Percentiles rank a stretch among this genome's conserved stretches.
These are phyloP conservation scores for Tilletiaria anomala DNA, from an alignment of 1,284 basidiomycete genomes.

Conservation along the genomic window DNA sequence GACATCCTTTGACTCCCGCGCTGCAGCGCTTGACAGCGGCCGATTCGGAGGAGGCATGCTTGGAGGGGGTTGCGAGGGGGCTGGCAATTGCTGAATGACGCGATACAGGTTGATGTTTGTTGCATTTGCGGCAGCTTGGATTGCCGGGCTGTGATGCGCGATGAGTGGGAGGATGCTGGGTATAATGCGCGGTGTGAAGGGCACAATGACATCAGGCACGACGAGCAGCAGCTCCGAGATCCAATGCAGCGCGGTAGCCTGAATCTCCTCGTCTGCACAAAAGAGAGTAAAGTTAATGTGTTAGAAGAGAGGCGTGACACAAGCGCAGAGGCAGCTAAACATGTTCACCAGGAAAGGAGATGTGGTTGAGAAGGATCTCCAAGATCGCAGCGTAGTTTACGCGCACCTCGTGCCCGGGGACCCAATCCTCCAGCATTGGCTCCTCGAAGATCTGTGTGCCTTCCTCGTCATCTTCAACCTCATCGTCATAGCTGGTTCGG, in stretches of 20 bases:
- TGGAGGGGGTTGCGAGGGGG: constrained; percentile 48
- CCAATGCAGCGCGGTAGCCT: constrained; percentile 57
- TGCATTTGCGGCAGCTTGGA: constrained; percentile 68
- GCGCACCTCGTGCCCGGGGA: constrained; percentile 79
- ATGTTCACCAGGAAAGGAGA: constrained; percentile 69
- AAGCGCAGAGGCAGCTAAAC: too few relatives aligned
- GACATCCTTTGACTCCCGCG: too few relatives aligned
- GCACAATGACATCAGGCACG: constrained; percentile 77
- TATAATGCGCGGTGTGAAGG: constrained; percentile 83
- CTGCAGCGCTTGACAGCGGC: too few relatives aligned
- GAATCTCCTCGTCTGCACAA: constrained; percentile 43
- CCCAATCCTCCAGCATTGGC: constrained; percentile 45
- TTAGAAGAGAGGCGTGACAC: background rate
- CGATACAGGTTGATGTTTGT: constrained; percentile 72
- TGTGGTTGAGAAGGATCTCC: constrained; percentile 81
- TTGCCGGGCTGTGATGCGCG: constrained; percentile 75
- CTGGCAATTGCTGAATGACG: constrained; percentile 71
- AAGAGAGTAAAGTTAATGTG: too few relatives aligned
- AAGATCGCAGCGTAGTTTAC: constrained; percentile 85
- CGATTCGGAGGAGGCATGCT: background rate
- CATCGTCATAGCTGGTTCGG: constrained; percentile 30
- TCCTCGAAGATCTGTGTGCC: background rate
- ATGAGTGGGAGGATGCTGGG: constrained; percentile 84
- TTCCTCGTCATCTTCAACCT: constrained; percentile 42
- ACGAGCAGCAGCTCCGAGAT: constrained; percentile 78